A percentile compares a stretch with the other conserved stretches of the same genome.
These are phyloP conservation scores for Corylus americana DNA, from an alignment of 306 rosid species.

Conservation along the genomic window DNA sequence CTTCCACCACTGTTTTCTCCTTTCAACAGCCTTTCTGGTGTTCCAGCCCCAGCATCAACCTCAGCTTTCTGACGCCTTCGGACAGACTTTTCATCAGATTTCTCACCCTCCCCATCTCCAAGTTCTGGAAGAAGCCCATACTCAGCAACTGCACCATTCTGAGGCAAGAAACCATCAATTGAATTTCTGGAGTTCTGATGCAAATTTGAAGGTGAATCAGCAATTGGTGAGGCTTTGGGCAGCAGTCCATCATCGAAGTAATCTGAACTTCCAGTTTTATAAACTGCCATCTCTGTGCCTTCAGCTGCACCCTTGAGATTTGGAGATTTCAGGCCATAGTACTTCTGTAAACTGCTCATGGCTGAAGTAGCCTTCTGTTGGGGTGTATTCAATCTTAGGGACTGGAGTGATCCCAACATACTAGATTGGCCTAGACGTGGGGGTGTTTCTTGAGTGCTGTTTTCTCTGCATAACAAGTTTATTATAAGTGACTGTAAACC, in stretches of 20 bases:
- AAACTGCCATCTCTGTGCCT: constrained; percentile 65
- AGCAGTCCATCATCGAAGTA: constrained; percentile 43
- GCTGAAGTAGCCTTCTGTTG: constrained; percentile 49
- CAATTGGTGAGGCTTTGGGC: constrained; percentile 43
- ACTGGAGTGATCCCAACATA: constrained; percentile 43
- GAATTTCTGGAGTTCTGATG: constrained; percentile 41
- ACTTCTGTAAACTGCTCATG: constrained; percentile 67
- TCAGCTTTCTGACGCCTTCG: constrained; percentile 79
- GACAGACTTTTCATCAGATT: constrained; percentile 69
- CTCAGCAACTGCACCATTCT: constrained; percentile 40
- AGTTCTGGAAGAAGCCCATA: constrained; percentile 38
- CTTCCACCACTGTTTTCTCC: constrained; percentile 58
- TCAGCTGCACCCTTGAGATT: constrained; percentile 27
- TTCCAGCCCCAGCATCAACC: constrained; percentile 47
- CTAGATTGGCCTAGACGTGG: constrained; percentile 44
- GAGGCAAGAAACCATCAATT: constrained; percentile 47
- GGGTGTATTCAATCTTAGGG: constrained; percentile 52
- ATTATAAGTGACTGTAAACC: constrained; percentile 20
- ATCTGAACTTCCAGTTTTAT: constrained; percentile 46
- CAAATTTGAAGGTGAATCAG: constrained; percentile 34
- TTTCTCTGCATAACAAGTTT: constrained; percentile 43
- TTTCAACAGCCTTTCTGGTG: constrained; percentile 56
- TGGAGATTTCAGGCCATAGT: constrained; percentile 58
- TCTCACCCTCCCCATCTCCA: constrained; percentile 55
- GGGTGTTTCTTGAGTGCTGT: constrained; percentile 30